Conservation (phyloP, 1,284 basidiomycete genomes). For the Cutaneotrichosporon sp. region DNA sequence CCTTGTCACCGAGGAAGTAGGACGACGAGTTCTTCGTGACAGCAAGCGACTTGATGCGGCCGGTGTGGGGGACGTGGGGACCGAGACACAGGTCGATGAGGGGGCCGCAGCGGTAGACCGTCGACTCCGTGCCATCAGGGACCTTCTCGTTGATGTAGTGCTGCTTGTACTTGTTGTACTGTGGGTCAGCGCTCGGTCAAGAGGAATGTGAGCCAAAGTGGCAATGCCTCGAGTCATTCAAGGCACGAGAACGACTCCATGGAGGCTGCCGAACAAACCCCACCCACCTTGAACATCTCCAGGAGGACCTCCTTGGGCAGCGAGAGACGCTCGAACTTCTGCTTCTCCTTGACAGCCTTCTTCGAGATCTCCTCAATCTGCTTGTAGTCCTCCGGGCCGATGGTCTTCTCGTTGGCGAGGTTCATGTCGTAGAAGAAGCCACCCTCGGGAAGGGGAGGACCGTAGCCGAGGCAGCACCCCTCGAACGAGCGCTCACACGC, state of each 20-base stretch:
- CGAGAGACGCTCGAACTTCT: conserved; percentile 92
- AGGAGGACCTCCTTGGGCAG: conserved; percentile 91
- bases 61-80: conserved; percentile 96
- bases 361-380: conserved; percentile 87
- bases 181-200: conserved; percentile 15
- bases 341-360: conserved; percentile 90
- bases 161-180: conserved; percentile 99
- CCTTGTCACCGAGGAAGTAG: conserved; percentile 94
- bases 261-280: neutral
- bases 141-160: conserved; percentile 96
- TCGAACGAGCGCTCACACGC: conserved; percentile 90
- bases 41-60: conserved; percentile 95
- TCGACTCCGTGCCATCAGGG: conserved; percentile 93
- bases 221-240: too few relatives aligned
- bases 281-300: conserved; percentile 89
- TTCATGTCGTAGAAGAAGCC: conserved; percentile 99
- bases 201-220: neutral
- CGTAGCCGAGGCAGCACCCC: conserved; percentile 95
- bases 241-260: too few relatives aligned
- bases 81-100: conserved; percentile 98
- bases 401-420: conserved; percentile 60
- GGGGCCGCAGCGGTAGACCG: conserved; percentile 97
- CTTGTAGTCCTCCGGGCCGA: conserved; percentile 80
- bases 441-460: conserved; percentile 89
- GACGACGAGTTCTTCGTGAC: conserved; percentile 98